These are phyloP conservation scores for Hypoxylon intermedium DNA, from an alignment of 495 filamentous ascomycete genomes.

Conservation along the genomic window DNA sequence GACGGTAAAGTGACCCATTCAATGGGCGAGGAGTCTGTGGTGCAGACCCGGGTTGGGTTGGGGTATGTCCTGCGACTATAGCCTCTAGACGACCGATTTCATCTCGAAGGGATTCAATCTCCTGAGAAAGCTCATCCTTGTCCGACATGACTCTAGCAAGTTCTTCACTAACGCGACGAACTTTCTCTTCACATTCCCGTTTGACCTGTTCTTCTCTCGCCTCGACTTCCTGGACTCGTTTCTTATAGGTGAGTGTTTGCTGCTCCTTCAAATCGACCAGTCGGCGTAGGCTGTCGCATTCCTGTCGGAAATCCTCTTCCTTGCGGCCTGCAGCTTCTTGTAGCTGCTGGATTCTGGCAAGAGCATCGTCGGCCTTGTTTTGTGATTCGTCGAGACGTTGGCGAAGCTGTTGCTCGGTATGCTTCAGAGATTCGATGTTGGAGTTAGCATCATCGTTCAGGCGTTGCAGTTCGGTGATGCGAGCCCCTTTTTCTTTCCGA, in stretches of 20 bases:
- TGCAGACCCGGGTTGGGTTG: conserved; percentile 46
- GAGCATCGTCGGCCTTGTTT: conserved; percentile 82
- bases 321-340: conserved; percentile 79
- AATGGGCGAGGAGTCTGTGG: conserved; percentile 68
- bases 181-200: conserved; percentile 80
- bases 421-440: conserved; percentile 75
- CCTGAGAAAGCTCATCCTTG: conserved; percentile 70
- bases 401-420: conserved; percentile 80
- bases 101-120: conserved; percentile 73
- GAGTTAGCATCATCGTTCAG: conserved; percentile 83
- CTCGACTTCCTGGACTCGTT: conserved; percentile 83
- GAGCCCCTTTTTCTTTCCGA: conserved; percentile 90
- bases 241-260: conserved; percentile 78
- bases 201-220: conserved; percentile 75
- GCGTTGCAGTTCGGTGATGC: conserved; percentile 85
- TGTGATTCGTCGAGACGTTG: conserved; percentile 81
- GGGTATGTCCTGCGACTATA: conserved; percentile 43
- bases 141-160: conserved; percentile 70
- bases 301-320: conserved; percentile 81
- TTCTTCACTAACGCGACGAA: conserved; percentile 79
- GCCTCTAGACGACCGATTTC: conserved; percentile 69
- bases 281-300: conserved; percentile 78
- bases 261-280: conserved; percentile 86
- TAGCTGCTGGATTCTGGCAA: conserved; percentile 80
- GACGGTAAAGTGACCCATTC: conserved; percentile 54